A percentile compares a stretch with the other conserved stretches of the same genome.
Evolutionary conservation across 768 basidiomycete species (phyloP).

Genomic region (Mycena pura): DNA sequence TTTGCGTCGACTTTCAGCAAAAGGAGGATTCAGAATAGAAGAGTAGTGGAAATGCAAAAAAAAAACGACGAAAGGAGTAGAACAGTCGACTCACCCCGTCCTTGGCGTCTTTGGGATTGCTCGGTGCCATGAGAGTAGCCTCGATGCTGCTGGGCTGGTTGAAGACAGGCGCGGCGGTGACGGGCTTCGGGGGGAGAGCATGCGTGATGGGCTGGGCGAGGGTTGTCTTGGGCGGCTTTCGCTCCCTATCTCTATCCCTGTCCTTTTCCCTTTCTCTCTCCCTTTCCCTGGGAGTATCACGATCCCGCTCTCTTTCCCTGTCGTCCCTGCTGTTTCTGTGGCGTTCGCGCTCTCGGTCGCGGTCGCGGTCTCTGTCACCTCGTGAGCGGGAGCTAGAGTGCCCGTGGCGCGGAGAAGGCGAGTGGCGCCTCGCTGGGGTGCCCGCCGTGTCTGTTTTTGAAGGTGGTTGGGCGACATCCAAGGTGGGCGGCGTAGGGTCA

Average conservation of each 20-base stretch:
- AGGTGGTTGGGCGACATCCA: background rate
- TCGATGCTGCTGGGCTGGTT: conserved; percentile 18
- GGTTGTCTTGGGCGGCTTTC: conserved; percentile 11
- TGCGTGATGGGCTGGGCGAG: conserved; percentile 20
- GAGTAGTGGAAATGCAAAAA: background rate
- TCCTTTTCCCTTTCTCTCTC: background rate
- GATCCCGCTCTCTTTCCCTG: conserved; percentile 15
- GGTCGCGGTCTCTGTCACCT: conserved; percentile 6
- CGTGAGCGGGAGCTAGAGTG: conserved; percentile 1
- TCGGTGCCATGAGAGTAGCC: conserved; percentile 26
- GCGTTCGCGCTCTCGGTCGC: background rate
- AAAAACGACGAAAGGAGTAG: background rate
- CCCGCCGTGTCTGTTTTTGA: background rate
- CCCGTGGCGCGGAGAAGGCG: conserved; percentile 3
- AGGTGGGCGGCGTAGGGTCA: background rate
- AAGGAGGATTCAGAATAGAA: background rate
- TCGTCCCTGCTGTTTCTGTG: conserved; percentile 19
- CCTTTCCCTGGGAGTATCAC: conserved; percentile 1
- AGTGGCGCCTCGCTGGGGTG: background rate
- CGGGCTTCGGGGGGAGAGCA: conserved; percentile 24
- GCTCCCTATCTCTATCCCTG: conserved; percentile 8
- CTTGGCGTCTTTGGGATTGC: conserved; percentile 20
- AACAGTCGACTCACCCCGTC: conserved; percentile 7
- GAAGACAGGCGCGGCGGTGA: conserved; percentile 15
- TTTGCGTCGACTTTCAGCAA: too few species aligned